phyloP scores from a whole-genome alignment of 345 rosid species.

The Crucihimalaya himalaica region DNA sequence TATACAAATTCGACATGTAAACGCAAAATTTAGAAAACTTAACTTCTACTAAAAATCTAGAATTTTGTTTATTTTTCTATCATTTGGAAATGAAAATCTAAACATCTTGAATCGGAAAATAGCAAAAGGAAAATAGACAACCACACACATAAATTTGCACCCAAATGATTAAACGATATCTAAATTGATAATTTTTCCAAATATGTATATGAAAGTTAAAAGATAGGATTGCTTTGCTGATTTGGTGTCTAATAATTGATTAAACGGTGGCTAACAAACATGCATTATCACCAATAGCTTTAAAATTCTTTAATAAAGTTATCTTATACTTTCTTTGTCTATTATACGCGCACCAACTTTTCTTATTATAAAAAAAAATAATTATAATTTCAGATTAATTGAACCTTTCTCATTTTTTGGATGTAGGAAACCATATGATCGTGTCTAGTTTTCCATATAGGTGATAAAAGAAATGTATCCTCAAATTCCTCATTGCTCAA shows the following conservation, averaged over 20 bases:
- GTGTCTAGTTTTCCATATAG: slow-evolving; percentile 19
- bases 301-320: slow-evolving; percentile 7
- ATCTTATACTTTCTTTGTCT: slow-evolving; percentile 2
- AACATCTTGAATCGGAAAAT: background rate
- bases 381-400: slow-evolving; percentile 23
- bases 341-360: slow-evolving; percentile 32
- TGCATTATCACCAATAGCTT: slow-evolving; percentile 19
- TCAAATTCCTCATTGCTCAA: background rate
- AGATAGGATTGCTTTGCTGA: slow-evolving; percentile 21
- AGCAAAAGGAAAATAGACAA: background rate
- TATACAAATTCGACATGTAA: background rate
- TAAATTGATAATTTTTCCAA: background rate
- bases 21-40: background rate
- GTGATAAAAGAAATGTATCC: background rate
- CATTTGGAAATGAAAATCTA: background rate
- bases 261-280: slow-evolving; percentile 24
- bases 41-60: background rate
- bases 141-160: background rate
- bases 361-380: slow-evolving; percentile 4
- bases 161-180: background rate
- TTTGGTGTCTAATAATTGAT: slow-evolving; percentile 31
- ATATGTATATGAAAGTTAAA: slow-evolving; percentile 1
- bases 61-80: background rate
- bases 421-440: slow-evolving; percentile 23
- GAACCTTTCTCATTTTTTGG: slow-evolving; percentile 32